phyloP scores from a whole-genome alignment of 2,329 filamentous ascomycete species.

The Ambrosiella cleistominuta region DNA sequence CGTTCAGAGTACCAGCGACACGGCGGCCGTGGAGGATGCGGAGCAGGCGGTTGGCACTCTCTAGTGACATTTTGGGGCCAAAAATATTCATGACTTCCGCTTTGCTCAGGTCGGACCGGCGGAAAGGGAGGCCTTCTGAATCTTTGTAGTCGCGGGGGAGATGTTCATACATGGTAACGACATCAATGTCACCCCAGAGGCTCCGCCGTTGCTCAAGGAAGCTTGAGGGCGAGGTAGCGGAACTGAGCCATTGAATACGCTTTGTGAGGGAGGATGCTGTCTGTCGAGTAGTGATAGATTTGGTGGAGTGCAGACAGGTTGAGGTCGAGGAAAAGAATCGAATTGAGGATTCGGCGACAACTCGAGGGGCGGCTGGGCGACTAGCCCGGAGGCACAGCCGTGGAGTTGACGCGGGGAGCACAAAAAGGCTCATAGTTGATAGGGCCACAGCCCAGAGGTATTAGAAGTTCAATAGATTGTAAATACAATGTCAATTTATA shows the following conservation, averaged over 20 bases:
- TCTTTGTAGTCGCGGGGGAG: conserved; percentile 41
- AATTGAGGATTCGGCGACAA: background rate
- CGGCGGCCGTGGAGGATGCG: conserved; percentile 43
- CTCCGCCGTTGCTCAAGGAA: conserved; percentile 3
- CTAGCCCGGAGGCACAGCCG: conserved; percentile 9
- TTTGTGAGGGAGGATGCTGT: background rate
- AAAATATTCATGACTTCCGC: conserved; percentile 33
- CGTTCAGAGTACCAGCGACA: conserved; percentile 45
- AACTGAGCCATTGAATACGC: conserved; percentile 11
- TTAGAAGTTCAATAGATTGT: background rate
- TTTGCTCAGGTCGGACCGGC: conserved; percentile 29
- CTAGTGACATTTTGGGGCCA: conserved; percentile 27
- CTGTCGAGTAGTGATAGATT: conserved; percentile 5
- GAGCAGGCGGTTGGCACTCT: conserved; percentile 34
- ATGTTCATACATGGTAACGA: conserved; percentile 37
- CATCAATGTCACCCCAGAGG: conserved; percentile 14
- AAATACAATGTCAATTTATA: background rate
- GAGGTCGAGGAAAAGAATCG: conserved; percentile 7
- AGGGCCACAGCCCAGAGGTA: background rate
- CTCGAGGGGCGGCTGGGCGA: background rate
- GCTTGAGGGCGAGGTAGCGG: background rate
- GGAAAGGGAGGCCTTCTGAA: conserved; percentile 35
- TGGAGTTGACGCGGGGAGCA: conserved; percentile 9
- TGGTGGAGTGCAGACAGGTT: background rate
- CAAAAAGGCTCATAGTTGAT: conserved; percentile 12